Evolutionary conservation across 2,329 filamentous ascomycete species (phyloP).

Genomic region (Hypoxylon sp.): DNA sequence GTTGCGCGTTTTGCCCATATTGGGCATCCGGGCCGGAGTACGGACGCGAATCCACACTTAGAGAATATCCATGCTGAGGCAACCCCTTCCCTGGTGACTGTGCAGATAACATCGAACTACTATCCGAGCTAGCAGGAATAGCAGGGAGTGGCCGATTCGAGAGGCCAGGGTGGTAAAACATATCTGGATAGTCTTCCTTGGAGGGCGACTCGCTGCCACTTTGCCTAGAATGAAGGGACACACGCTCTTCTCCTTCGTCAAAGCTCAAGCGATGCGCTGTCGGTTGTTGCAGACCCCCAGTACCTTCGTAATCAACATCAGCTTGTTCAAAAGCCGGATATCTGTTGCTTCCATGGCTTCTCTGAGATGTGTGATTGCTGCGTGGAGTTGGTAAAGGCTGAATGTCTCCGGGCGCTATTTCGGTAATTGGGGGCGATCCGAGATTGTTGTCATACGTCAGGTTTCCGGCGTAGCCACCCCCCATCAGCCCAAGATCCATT

Average conservation of each 20-base stretch:
- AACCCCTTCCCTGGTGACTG: constrained; percentile 57
- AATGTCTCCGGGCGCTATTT: constrained; percentile 53
- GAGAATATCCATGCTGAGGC: constrained; percentile 60
- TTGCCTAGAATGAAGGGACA: constrained; percentile 63
- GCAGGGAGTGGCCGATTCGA: constrained; percentile 70
- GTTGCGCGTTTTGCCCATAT: constrained; percentile 54
- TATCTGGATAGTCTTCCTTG: constrained; percentile 81
- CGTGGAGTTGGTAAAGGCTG: constrained; percentile 61
- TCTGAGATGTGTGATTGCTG: constrained; percentile 47
- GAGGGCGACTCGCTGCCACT: constrained; percentile 72
- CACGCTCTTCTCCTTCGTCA: constrained; percentile 87
- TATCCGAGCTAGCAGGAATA: constrained; percentile 70
- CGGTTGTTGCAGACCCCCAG: constrained; percentile 86
- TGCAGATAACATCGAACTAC: constrained; percentile 59
- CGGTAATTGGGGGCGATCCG: constrained; percentile 51
- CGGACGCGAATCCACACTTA: constrained; percentile 56
- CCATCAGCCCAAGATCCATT: constrained; percentile 78
- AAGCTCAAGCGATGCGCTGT: constrained; percentile 81
- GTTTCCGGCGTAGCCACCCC: constrained; percentile 71
- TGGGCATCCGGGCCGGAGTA: constrained; percentile 61
- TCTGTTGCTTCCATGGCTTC: constrained; percentile 52
- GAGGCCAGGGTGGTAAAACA: constrained; percentile 92
- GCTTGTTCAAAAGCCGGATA: constrained; percentile 64
- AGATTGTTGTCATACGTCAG: constrained; percentile 60
- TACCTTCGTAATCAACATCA: constrained; percentile 85